phyloP scores from a whole-genome alignment of 495 filamentous ascomycete genomes.

The Penicillium canescens region DNA sequence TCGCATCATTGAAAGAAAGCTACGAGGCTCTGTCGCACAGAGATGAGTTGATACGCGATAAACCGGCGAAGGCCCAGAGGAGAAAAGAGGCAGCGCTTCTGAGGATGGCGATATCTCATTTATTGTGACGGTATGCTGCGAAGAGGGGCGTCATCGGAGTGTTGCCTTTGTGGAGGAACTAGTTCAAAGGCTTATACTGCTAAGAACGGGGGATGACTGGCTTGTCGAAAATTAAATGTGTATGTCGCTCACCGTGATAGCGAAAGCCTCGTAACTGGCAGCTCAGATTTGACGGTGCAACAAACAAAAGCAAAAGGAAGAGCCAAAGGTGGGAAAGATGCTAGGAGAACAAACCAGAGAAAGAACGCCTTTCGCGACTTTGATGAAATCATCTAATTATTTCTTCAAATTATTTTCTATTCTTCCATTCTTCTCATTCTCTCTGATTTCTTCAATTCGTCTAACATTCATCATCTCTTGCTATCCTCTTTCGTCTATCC shows the following conservation, averaged over 20 bases:
- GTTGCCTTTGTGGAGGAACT: conserved; percentile 22
- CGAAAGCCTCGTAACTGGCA: background rate
- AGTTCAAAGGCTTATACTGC: conserved; percentile 1
- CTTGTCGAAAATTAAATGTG: background rate
- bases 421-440: no score
- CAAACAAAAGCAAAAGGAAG: background rate
- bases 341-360: background rate
- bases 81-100: background rate
- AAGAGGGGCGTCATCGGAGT: conserved; percentile 18
- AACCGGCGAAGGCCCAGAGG: no score
- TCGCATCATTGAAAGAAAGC: background rate
- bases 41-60: background rate
- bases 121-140: conserved; percentile 17
- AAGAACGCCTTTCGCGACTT: background rate
- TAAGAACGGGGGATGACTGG: conserved; percentile 1
- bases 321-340: background rate
- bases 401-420: no score
- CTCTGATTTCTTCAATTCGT: no score
- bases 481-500: no score
- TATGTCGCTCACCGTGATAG: conserved; percentile 9
- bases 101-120: conserved; percentile 3
- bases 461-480: no score
- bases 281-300: background rate
- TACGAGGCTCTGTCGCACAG: background rate
- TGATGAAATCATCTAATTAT: background rate